Conservation (phyloP, 108 stramenopile genomes). For the Chaetoceros tenuissimus region DNA sequence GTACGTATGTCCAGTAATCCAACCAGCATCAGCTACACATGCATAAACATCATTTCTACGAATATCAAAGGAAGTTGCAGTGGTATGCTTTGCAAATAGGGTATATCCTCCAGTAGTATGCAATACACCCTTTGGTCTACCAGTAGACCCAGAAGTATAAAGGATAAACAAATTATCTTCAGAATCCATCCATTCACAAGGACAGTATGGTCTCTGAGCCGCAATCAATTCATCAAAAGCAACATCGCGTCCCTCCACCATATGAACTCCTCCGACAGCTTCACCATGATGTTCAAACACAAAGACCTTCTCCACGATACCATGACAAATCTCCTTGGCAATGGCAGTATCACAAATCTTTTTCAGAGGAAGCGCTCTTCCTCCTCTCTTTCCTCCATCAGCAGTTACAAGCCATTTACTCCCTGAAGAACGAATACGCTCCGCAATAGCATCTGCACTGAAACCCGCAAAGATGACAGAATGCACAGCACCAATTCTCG, state of each 20-base stretch:
- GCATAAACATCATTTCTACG: conserved; percentile 68
- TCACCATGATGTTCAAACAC: conserved; percentile 29
- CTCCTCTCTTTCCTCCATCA: conserved; percentile 44
- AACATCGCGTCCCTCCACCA: conserved; percentile 31
- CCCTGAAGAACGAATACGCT: conserved; percentile 67
- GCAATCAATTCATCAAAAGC: conserved; percentile 37
- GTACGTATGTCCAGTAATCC: conserved; percentile 83
- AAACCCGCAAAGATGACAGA: conserved; percentile 81
- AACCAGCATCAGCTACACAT: conserved; percentile 84
- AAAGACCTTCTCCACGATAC: conserved; percentile 46
- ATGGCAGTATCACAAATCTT: conserved; percentile 64
- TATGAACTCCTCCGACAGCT: conserved; percentile 19
- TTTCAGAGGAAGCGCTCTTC: conserved; percentile 48
- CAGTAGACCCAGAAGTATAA: conserved; percentile 80
- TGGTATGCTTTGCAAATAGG: conserved; percentile 57
- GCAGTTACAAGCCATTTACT: conserved; percentile 65
- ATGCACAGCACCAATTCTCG: conserved; percentile 81
- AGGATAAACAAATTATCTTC: conserved; percentile 80
- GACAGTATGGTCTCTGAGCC: conserved; percentile 57
- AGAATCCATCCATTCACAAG: conserved; percentile 72
- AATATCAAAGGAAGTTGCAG: conserved; percentile 56
- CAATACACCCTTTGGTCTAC: conserved; percentile 67
- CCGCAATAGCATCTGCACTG: conserved; percentile 63
- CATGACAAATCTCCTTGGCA: conserved; percentile 22
- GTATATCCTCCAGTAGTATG: conserved; percentile 81